phyloP scores from a whole-genome alignment of 768 basidiomycete genomes.

The Naganishia kalamii region DNA sequence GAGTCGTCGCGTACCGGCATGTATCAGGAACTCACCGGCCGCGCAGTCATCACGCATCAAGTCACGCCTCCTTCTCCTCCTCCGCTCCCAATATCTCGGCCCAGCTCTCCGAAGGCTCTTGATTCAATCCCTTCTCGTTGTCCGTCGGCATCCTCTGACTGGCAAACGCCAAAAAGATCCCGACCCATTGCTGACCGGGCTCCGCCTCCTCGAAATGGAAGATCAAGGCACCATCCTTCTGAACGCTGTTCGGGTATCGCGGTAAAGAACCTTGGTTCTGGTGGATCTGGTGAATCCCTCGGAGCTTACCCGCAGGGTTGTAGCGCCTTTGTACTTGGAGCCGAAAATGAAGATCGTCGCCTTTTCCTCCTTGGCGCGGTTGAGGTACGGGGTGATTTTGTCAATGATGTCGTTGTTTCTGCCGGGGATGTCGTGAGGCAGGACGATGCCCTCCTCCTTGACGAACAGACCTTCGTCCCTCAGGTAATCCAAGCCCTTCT shows the following conservation, averaged over 20 bases:
- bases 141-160: constrained; percentile 17
- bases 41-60: neutral
- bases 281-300: constrained; percentile 11
- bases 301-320: no score
- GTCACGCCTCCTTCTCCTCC: neutral
- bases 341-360: constrained; percentile 14
- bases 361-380: constrained; percentile 4
- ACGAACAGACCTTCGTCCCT: constrained; percentile 2
- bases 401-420: constrained; percentile 13
- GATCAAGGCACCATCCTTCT: constrained; percentile 4
- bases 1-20: no score
- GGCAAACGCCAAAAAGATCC: constrained; percentile 18
- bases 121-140: neutral
- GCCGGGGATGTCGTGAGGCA: constrained; percentile 10
- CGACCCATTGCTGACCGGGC: neutral
- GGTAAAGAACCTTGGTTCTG: constrained; percentile 14
- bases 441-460: neutral
- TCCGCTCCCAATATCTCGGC: neutral
- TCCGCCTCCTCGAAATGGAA: constrained; percentile 17
- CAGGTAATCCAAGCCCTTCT: constrained; percentile 5
- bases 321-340: neutral
- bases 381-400: constrained; percentile 4
- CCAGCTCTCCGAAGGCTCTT: neutral
- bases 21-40: no score
- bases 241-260: constrained; percentile 5